phyloP scores from a whole-genome alignment of 164 flowering plant genomes.

The Liriodendron chinense region DNA sequence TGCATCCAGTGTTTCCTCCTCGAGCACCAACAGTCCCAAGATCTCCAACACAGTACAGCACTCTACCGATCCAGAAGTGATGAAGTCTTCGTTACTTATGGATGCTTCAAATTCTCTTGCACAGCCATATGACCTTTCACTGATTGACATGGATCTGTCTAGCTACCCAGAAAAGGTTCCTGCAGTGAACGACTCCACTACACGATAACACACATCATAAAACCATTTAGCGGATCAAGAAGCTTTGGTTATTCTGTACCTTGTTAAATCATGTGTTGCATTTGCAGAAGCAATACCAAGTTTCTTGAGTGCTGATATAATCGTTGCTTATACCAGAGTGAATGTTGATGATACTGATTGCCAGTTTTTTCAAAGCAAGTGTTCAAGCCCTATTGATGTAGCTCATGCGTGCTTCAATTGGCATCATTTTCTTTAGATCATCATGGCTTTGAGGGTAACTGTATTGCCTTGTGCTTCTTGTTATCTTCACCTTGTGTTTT shows the following conservation, averaged over 20 bases:
- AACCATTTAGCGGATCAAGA: not conserved
- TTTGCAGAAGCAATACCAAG: no score
- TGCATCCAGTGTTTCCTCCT: slow-evolving; percentile 58
- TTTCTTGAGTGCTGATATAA: no score
- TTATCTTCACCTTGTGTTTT: no score
- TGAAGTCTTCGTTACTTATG: slow-evolving; percentile 64
- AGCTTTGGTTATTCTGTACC: not conserved
- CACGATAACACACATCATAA: slow-evolving; percentile 23
- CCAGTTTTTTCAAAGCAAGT: no score
- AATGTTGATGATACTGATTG: no score
- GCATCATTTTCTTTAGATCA: no score
- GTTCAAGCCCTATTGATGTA: no score
- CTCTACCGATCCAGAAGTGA: slow-evolving; percentile 38
- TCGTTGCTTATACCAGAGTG: no score
- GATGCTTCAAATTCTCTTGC: slow-evolving; percentile 46
- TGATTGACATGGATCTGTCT: slow-evolving; percentile 69
- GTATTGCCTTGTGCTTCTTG: no score
- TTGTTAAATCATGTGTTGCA: not conserved
- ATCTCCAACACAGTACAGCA: slow-evolving; percentile 17
- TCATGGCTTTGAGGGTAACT: no score
- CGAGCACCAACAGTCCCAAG: slow-evolving; percentile 56
- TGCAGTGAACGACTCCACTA: slow-evolving; percentile 34
- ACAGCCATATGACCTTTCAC: slow-evolving; percentile 59
- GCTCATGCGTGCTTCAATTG: no score
- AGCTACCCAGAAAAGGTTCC: slow-evolving; percentile 62